Conservation (phyloP, 2,329 filamentous ascomycete genomes). For the Piedraia hortae region DNA sequence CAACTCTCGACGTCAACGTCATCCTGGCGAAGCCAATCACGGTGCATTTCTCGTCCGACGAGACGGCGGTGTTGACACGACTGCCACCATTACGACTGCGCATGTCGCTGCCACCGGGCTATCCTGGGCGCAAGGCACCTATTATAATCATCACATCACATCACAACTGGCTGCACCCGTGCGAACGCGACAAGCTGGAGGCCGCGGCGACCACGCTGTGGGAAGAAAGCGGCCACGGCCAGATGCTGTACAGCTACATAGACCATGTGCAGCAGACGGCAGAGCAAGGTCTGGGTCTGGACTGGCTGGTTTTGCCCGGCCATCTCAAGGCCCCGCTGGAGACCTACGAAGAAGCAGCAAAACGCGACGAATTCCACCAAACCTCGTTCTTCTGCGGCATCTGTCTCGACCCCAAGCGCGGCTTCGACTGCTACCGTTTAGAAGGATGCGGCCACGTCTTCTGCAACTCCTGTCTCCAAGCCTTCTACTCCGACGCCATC, state of each 20-base stretch:
- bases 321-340: slow-evolving; percentile 40
- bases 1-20: slow-evolving; percentile 27
- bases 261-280: slow-evolving; percentile 31
- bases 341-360: slow-evolving; percentile 50
- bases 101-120: slow-evolving; percentile 25
- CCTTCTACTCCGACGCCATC: slow-evolving; percentile 77
- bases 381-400: slow-evolving; percentile 72
- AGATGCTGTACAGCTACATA: slow-evolving; percentile 31
- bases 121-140: slow-evolving; percentile 27
- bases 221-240: slow-evolving; percentile 30
- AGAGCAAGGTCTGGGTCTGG: slow-evolving; percentile 26
- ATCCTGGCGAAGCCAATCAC: slow-evolving; percentile 25
- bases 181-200: slow-evolving; percentile 18
- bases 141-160: slow-evolving; percentile 21
- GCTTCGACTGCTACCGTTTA: slow-evolving; percentile 52
- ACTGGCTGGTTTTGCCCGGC: slow-evolving; percentile 20
- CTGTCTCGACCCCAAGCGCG: slow-evolving; percentile 82
- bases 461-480: slow-evolving; percentile 60
- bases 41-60: slow-evolving; percentile 10
- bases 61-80: too few relatives aligned
- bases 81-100: slow-evolving; percentile 26
- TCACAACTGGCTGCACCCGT: slow-evolving; percentile 25
- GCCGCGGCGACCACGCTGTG: slow-evolving; percentile 24
- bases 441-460: slow-evolving; percentile 74
- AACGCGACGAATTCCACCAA: slow-evolving; percentile 47